These are phyloP conservation scores for Bacidia gigantensis DNA, from an alignment of 495 filamentous ascomycete species.

Conservation along the genomic window DNA sequence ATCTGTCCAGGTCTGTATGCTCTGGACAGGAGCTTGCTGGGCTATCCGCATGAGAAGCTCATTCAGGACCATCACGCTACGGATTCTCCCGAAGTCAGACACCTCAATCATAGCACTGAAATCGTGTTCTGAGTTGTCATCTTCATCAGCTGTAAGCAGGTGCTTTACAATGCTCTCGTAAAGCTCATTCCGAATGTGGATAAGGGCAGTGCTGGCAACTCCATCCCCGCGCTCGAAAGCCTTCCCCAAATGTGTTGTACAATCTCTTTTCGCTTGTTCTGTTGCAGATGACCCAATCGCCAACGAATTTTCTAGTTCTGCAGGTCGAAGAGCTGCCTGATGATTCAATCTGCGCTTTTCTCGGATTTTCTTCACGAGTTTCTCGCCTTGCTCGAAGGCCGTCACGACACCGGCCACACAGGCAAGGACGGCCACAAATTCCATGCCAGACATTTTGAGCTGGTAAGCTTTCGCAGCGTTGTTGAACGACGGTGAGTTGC, in stretches of 20 bases:
- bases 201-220: no score
- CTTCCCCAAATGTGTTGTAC: no score
- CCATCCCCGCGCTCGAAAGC: no score
- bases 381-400: slow-evolving; percentile 12
- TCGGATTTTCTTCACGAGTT: slow-evolving; percentile 11
- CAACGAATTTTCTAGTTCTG: slow-evolving; percentile 12
- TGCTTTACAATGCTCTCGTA: slow-evolving; percentile 12
- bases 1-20: no score
- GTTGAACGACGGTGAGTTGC: no score
- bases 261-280: slow-evolving; percentile 10
- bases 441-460: slow-evolving; percentile 12
- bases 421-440: slow-evolving; percentile 9
- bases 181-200: slow-evolving; percentile 11
- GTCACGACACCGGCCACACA: slow-evolving; percentile 13
- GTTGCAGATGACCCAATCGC: slow-evolving; percentile 6
- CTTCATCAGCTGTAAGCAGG: slow-evolving; percentile 8
- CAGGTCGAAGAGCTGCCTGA: slow-evolving; percentile 9
- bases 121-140: slow-evolving; percentile 13
- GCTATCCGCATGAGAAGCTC: slow-evolving; percentile 14
- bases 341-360: slow-evolving; percentile 9
- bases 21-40: slow-evolving; percentile 3
- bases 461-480: no score
- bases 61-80: slow-evolving; percentile 10
- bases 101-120: slow-evolving; percentile 9
- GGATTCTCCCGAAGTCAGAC: slow-evolving; percentile 12